A percentile compares a stretch with the other conserved stretches of the same genome.
Conservation (phyloP, 2,329 filamentous ascomycete species). For the Purpureocillium takamizusanense region DNA sequence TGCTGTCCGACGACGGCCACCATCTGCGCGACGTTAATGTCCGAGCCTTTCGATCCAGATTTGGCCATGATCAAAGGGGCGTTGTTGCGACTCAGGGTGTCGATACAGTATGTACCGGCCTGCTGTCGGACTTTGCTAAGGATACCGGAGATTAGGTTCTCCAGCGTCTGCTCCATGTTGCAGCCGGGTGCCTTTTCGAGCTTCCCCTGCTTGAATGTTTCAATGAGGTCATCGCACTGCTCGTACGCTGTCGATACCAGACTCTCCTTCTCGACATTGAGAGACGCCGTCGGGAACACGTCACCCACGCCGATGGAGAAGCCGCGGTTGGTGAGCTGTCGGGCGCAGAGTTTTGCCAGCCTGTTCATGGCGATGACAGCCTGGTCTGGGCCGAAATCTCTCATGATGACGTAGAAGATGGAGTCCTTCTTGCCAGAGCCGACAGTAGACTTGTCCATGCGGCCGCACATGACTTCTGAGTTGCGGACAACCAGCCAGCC, state of each 20-base stretch:
- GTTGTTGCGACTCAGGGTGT: constrained; percentile 83
- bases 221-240: constrained; percentile 75
- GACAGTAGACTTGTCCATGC: constrained; percentile 98
- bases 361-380: constrained; percentile 91
- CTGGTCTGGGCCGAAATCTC: constrained; percentile 86
- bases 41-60: constrained; percentile 92
- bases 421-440: constrained; percentile 96
- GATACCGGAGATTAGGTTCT: constrained; percentile 83
- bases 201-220: constrained; percentile 68
- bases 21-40: constrained; percentile 99
- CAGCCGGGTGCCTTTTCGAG: constrained; percentile 82
- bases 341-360: constrained; percentile 79
- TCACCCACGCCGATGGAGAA: constrained; percentile 96
- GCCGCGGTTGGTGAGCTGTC: constrained; percentile 80
- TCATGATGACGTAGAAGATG: constrained; percentile 90
- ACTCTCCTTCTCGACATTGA: constrained; percentile 64
- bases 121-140: constrained; percentile 86
- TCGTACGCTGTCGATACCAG: constrained; percentile 72
- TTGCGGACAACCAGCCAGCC: constrained; percentile 89
- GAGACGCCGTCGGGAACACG: constrained; percentile 69
- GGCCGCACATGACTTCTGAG: constrained; percentile 93
- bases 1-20: constrained; percentile 95
- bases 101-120: constrained; percentile 85
- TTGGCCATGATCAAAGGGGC: constrained; percentile 94
- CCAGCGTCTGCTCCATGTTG: constrained; percentile 84